Evolutionary conservation across 2,329 filamentous ascomycete genomes (phyloP).

Genomic region (Fusarium pseudonygamai): DNA sequence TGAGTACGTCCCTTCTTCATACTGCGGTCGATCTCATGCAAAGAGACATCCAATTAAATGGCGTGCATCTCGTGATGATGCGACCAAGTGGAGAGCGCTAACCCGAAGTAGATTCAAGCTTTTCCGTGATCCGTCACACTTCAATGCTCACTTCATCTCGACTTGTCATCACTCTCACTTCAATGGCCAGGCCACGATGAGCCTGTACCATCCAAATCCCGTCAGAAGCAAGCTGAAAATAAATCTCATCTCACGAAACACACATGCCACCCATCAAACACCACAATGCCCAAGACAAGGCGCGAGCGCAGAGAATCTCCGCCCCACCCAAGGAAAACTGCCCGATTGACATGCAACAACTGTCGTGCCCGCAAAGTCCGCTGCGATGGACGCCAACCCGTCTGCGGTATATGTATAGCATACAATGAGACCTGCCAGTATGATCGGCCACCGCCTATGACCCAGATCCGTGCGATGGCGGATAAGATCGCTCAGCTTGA

Average conservation of each 20-base stretch:
- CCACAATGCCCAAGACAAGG: neutral
- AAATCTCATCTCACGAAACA: rapidly evolving
- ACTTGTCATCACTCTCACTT: neutral
- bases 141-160: neutral
- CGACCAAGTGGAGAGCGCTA: neutral
- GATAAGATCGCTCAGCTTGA: neutral
- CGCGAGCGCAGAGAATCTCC: neutral
- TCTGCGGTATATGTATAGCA: neutral
- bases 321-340: neutral
- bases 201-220: rapidly evolving
- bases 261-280: rapidly evolving
- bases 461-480: neutral
- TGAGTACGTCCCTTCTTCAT: no score
- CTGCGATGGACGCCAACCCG: neutral
- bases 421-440: neutral
- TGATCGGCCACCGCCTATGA: neutral
- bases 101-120: neutral
- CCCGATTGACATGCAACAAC: neutral
- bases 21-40: no score
- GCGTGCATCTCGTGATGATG: neutral
- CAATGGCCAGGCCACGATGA: rapidly evolving
- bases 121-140: neutral
- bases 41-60: neutral
- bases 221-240: rapidly evolving
- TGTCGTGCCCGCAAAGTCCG: neutral